These are phyloP conservation scores for Dothiorella sarmentorum DNA, from an alignment of 2,329 filamentous ascomycete genomes.

Conservation along the genomic window DNA sequence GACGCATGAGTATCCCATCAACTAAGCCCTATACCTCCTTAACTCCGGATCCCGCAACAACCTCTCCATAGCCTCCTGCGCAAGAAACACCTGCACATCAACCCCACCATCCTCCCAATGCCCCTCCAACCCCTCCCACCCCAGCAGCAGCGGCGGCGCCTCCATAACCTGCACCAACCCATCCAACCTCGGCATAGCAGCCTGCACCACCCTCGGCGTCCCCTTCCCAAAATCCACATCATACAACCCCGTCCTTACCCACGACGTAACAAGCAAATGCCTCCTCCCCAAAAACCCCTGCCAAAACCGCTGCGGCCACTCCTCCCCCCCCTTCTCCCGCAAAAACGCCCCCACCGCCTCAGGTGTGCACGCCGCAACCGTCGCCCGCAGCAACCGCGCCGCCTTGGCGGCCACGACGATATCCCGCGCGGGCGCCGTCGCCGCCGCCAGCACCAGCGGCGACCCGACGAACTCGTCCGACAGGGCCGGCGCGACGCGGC, in stretches of 20 bases:
- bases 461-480: conserved; percentile 45
- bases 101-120: background rate
- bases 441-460: conserved; percentile 41
- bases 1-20: too few relatives aligned
- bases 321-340: conserved; percentile 44
- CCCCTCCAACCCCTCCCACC: background rate
- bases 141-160: background rate
- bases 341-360: conserved; percentile 40
- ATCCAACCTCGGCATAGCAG: conserved; percentile 43
- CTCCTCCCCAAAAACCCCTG: conserved; percentile 43
- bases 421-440: conserved; percentile 24
- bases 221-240: conserved; percentile 41
- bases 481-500: conserved; percentile 39
- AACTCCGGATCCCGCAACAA: background rate
- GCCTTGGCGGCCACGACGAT: conserved; percentile 25
- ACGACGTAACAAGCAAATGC: conserved; percentile 46
- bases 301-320: conserved; percentile 49
- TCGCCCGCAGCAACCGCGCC: conserved; percentile 31
- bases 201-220: conserved; percentile 39
- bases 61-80: background rate
- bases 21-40: background rate
- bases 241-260: conserved; percentile 39
- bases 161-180: conserved; percentile 45
- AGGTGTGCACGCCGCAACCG: conserved; percentile 37
- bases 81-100: background rate